phyloP scores from a whole-genome alignment of 2,329 filamentous ascomycete genomes.

The Cladophialophora carrionii region DNA sequence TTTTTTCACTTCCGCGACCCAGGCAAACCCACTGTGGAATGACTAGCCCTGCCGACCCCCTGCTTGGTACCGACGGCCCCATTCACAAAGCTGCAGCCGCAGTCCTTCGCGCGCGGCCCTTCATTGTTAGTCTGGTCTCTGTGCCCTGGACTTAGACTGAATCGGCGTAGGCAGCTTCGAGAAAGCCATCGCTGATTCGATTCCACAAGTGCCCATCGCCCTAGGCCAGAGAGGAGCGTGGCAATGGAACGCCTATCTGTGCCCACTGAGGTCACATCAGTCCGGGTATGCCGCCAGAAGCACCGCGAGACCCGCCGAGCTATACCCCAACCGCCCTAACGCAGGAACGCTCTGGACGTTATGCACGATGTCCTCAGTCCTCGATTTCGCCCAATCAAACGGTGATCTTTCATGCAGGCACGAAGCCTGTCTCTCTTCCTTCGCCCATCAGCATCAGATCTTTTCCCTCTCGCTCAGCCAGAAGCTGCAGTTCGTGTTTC shows the following conservation, averaged over 20 bases:
- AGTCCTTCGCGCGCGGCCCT: constrained; percentile 28
- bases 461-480: constrained; percentile 19
- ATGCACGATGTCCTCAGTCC: constrained; percentile 15
- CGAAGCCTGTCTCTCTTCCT: constrained; percentile 20
- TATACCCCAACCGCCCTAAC: constrained; percentile 29
- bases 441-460: constrained; percentile 21
- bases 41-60: constrained; percentile 15
- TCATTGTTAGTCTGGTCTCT: constrained; percentile 17
- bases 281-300: constrained; percentile 29
- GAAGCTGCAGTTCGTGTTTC: constrained; percentile 37
- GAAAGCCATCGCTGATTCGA: constrained; percentile 34
- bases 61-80: constrained; percentile 30
- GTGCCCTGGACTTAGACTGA: constrained; percentile 15
- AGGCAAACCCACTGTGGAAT: constrained; percentile 15
- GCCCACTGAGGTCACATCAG: constrained; percentile 15
- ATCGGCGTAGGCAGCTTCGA: constrained; percentile 30
- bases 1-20: constrained; percentile 25
- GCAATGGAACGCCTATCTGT: constrained; percentile 19
- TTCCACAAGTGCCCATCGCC: constrained; percentile 18
- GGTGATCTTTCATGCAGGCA: constrained; percentile 32
- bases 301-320: constrained; percentile 24
- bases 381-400: constrained; percentile 21
- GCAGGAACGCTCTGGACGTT: constrained; percentile 28
- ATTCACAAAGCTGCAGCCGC: constrained; percentile 23
- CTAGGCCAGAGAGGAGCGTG: constrained; percentile 21